phyloP scores from a whole-genome alignment of 371 early-diverging fungal genomes.

The Thermomucor indicae-seudaticae region DNA sequence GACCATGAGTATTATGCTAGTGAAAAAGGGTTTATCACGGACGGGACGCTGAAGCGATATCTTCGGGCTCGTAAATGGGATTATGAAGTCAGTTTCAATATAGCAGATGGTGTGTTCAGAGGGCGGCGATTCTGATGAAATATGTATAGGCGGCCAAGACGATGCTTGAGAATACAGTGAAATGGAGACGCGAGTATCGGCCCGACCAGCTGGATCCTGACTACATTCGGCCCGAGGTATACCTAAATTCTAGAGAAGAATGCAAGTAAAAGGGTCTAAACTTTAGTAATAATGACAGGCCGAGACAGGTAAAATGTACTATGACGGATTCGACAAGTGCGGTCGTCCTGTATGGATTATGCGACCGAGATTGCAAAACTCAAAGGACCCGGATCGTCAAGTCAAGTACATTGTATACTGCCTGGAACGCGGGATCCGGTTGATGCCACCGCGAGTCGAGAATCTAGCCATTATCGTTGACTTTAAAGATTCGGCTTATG shows the following conservation, averaged over 20 bases:
- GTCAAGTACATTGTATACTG: slow-evolving; percentile 75
- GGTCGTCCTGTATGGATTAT: slow-evolving; percentile 74
- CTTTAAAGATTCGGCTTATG: slow-evolving; percentile 65
- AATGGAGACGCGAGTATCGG: slow-evolving; percentile 73
- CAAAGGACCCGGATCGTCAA: slow-evolving; percentile 73
- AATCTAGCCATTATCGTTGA: slow-evolving; percentile 78
- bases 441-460: slow-evolving; percentile 75
- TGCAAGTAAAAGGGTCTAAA: not conserved
- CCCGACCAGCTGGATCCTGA: slow-evolving; percentile 72
- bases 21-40: slow-evolving; percentile 53
- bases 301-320: slow-evolving; percentile 78
- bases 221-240: slow-evolving; percentile 70
- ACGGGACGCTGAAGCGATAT: slow-evolving; percentile 63
- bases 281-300: slow-evolving; percentile 30
- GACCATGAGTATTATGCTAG: slow-evolving; percentile 44
- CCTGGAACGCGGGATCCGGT: slow-evolving; percentile 72
- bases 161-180: slow-evolving; percentile 65
- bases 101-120: too few species aligned
- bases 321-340: slow-evolving; percentile 71
- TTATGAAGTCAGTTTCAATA: slow-evolving; percentile 23
- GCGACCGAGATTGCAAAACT: slow-evolving; percentile 75
- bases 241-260: not conserved
- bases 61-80: slow-evolving; percentile 79
- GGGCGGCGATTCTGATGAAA: too few species aligned
- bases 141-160: slow-evolving; percentile 46